Conservation (phyloP, 306 rosid species). For the Potentilla sterilis region DNA sequence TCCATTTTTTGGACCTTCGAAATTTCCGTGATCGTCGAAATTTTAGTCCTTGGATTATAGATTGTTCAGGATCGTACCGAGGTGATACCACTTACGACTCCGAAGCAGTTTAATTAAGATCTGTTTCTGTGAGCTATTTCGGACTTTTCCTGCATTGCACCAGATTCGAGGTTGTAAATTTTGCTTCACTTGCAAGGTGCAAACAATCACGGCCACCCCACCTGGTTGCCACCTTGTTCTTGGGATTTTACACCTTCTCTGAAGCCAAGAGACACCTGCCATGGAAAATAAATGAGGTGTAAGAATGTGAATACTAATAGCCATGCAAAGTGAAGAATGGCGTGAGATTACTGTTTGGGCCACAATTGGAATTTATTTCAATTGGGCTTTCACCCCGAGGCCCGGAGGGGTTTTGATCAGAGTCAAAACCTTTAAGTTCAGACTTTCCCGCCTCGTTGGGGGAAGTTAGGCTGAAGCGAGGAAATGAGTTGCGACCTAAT, state of each 20-base stretch:
- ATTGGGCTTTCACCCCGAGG: too few relatives aligned
- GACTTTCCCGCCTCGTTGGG: too few relatives aligned
- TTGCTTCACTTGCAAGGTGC: neutral
- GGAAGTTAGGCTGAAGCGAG: too few relatives aligned
- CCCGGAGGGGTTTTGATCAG: too few relatives aligned
- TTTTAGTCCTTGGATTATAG: too few relatives aligned
- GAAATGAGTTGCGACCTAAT: too few relatives aligned
- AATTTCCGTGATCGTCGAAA: too few relatives aligned
- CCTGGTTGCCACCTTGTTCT: neutral
- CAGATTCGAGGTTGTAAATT: neutral
- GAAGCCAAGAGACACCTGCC: conserved; percentile 17
- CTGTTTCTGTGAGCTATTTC: neutral
- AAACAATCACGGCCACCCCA: neutral
- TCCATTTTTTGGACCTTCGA: too few relatives aligned
- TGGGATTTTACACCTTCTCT: neutral
- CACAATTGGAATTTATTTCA: too few relatives aligned
- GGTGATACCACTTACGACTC: neutral
- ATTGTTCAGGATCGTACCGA: neutral
- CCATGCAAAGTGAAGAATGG: conserved; percentile 33
- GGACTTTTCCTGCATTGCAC: neutral
- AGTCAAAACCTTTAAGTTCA: too few relatives aligned
- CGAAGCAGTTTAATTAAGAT: neutral
- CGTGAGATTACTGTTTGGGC: neutral
- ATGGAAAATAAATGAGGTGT: conserved; percentile 18
- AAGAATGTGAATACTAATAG: neutral